Conservation (phyloP, 768 basidiomycete genomes). For the Agaricus blazei region DNA sequence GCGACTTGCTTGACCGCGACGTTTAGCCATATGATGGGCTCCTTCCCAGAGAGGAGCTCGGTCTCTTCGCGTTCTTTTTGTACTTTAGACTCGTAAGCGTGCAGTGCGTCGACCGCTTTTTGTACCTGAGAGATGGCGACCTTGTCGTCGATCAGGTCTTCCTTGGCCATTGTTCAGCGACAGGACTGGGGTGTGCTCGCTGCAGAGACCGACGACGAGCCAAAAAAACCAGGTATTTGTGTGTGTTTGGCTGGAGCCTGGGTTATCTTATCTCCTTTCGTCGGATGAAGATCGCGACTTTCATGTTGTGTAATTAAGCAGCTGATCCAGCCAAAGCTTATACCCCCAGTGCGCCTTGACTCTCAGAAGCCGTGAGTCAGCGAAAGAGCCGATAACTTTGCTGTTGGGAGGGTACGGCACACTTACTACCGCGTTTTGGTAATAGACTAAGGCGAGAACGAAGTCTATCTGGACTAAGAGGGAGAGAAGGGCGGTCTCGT, state of each 20-base stretch:
- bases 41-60: conserved; percentile 72
- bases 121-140: conserved; percentile 71
- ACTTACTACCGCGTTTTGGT: too few species aligned
- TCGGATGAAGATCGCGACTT: not conserved
- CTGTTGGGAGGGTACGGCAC: too few species aligned
- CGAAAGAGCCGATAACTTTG: too few species aligned
- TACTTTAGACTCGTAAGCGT: conserved; percentile 61
- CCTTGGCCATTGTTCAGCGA: conserved; percentile 32
- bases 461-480: too few species aligned
- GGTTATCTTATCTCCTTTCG: conserved; percentile 4
- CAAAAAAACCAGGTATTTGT: conserved; percentile 5
- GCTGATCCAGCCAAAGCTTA: too few species aligned
- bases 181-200: not conserved
- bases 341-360: too few species aligned
- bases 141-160: conserved; percentile 60
- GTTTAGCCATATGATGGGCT: conserved; percentile 87
- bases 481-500: too few species aligned
- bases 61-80: conserved; percentile 62
- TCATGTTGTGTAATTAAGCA: too few species aligned
- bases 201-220: not conserved
- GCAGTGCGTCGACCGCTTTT: conserved; percentile 75
- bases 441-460: too few species aligned
- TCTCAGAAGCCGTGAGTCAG: too few species aligned
- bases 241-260: not conserved
- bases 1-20: conserved; percentile 82